Evolutionary conservation across 1,284 basidiomycete species (phyloP), one percentile per base, ranked within the genome.

Genomic region (Mycena citricolor): DNA sequence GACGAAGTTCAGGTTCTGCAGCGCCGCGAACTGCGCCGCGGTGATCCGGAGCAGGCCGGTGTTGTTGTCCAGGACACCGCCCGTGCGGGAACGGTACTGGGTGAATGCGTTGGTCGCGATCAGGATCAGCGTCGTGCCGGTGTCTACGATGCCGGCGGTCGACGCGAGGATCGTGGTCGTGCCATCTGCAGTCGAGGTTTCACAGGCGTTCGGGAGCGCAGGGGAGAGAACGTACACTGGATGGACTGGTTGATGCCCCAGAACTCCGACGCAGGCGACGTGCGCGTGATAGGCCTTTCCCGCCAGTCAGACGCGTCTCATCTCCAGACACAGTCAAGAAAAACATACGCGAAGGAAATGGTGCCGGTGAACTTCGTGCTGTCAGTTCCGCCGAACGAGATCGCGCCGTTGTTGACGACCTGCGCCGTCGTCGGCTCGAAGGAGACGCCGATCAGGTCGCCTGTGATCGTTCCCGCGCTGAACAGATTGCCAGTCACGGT

Each of bases 41-140:
- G 63, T 61, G 40, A 71, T 52, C 19, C 49, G 54, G 39, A 71
- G 61, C 8, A 73, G 59, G 17, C 68, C 69, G 3, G 67, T 67
- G n/a, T 32, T 34, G 23, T 42, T 33, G 57, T 70, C 69, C n/a
- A 54, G 29, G 3, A 56, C 55, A 3, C 57, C 69, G 28, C 68
- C 68, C 2, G 65, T 70, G 5, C 59, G 59, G 4, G 45, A 10
- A 49, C 54, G 25, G 57, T 71, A 73, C 19, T 25, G 39, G 14
- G 36, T 17, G 39, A 49, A 57, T 5, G 54, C 54, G 39, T 54
- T 50, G n/a, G 51, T 21, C 13, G 46, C 28, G 24, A 44, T 20
- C 16, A 44, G 36, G 24, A 41, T 14, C 11, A 49, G 37, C 14
- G 47, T 46, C 16, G 47, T 44, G 13, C 41, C 46, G 11, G 50